phyloP scores from a whole-genome alignment of 148 eudicot species.

The Arbutus unedo region DNA sequence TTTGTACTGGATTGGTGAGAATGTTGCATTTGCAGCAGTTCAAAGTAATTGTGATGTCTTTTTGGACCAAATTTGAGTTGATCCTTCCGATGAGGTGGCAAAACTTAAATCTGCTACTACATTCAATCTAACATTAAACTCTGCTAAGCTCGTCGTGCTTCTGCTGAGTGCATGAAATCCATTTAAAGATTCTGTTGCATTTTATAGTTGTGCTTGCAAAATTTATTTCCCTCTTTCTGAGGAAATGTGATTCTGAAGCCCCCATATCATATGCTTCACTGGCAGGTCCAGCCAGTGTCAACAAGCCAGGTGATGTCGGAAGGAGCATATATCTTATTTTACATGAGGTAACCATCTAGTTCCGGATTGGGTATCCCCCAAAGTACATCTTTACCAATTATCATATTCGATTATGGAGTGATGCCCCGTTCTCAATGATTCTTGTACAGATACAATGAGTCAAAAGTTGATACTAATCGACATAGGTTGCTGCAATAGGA shows the following conservation, averaged over 20 bases:
- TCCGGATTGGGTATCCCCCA: not conserved
- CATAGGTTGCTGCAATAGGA: not conserved
- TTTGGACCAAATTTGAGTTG: not conserved
- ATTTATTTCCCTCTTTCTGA: not conserved
- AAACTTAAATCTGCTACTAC: not conserved
- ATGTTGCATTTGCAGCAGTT: not conserved
- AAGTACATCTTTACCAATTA: not conserved
- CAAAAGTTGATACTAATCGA: not conserved
- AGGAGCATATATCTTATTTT: conserved; percentile 92
- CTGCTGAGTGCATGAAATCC: not conserved
- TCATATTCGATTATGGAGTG: not conserved
- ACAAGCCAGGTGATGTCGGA: conserved; percentile 87
- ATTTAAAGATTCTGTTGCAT: not conserved
- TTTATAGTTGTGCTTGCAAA: not conserved
- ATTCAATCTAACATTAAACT: not conserved
- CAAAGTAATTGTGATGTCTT: not conserved
- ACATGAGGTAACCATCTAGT: conserved; percentile 66
- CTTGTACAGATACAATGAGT: not conserved
- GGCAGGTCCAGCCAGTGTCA: conserved; percentile 75
- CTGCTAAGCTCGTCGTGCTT: not conserved
- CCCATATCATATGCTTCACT: conserved; percentile 12
- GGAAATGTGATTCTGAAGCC: conserved; percentile 9
- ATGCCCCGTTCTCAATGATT: not conserved
- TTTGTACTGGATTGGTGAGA: not conserved
- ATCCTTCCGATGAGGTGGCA: not conserved